Percentiles rank a stretch among this genome's conserved stretches.
Evolutionary conservation across 2,329 filamentous ascomycete species (phyloP).

Genomic region (Stemphylium lycopersici): DNA sequence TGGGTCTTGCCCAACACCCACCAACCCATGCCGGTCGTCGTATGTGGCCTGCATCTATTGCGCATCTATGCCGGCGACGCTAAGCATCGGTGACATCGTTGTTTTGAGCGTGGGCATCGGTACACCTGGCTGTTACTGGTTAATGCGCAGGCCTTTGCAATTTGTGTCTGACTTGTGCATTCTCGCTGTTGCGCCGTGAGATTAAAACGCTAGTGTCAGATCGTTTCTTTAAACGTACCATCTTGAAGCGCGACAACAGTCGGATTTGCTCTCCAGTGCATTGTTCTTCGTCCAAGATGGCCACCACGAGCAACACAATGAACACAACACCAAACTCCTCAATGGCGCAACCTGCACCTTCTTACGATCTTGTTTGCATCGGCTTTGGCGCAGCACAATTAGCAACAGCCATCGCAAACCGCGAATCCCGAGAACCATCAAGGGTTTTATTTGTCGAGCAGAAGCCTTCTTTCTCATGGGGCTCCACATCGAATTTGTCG

Average conservation of each 20-base stretch:
- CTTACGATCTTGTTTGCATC: constrained; percentile 44
- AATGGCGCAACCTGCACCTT: constrained; percentile 18
- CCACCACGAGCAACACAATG: constrained; percentile 17
- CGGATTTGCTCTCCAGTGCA: not conserved
- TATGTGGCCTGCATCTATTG: constrained; percentile 12
- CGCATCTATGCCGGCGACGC: constrained; percentile 12
- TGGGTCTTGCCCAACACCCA: constrained; percentile 27
- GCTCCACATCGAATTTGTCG: constrained; percentile 32
- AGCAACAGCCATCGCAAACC: constrained; percentile 45
- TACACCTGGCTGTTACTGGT: constrained; percentile 11
- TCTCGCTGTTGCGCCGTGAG: constrained; percentile 4
- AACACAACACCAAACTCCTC: constrained; percentile 21
- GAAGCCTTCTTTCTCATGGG: constrained; percentile 44
- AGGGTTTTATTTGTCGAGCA: constrained; percentile 43
- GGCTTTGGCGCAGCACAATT: constrained; percentile 46
- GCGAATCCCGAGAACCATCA: constrained; percentile 33
- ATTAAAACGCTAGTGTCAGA: constrained; percentile 10
- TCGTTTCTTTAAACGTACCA: constrained; percentile 3
- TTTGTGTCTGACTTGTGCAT: constrained; percentile 12
- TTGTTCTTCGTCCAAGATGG: constrained; percentile 24
- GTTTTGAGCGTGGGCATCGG: constrained; percentile 15
- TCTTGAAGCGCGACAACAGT: not conserved
- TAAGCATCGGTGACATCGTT: constrained; percentile 30
- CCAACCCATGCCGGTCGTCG: constrained; percentile 22
- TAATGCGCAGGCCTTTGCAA: constrained; percentile 21